A percentile compares a stretch with the other conserved stretches of the same genome.
Conservation (phyloP, 2,329 filamentous ascomycete species). For the Parafenestella ontariensis region DNA sequence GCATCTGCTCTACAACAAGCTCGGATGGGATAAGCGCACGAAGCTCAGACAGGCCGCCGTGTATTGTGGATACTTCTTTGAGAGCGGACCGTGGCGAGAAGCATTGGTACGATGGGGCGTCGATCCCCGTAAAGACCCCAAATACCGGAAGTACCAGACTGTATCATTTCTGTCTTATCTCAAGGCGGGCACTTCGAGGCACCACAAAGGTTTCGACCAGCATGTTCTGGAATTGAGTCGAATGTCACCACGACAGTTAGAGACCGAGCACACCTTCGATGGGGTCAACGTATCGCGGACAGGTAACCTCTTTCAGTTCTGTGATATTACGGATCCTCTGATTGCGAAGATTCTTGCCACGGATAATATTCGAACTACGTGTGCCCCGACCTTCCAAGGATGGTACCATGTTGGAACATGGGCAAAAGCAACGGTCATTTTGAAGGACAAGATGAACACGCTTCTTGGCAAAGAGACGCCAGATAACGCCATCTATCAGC, state of each 20-base stretch:
- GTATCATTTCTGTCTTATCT: slow-evolving; percentile 56
- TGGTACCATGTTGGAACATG: slow-evolving; percentile 86
- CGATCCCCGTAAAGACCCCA: slow-evolving; percentile 79
- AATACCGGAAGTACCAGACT: slow-evolving; percentile 85
- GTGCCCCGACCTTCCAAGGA: slow-evolving; percentile 65
- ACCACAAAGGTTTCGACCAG: slow-evolving; percentile 33
- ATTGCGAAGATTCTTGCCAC: slow-evolving; percentile 71
- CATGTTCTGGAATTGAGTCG: slow-evolving; percentile 33
- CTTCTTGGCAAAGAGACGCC: slow-evolving; percentile 47
- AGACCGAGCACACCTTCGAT: slow-evolving; percentile 75
- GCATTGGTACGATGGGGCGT: slow-evolving; percentile 84
- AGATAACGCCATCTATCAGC: slow-evolving; percentile 39
- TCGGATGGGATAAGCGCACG: slow-evolving; percentile 62
- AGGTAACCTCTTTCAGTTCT: slow-evolving; percentile 92
- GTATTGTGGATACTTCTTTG: slow-evolving; percentile 91
- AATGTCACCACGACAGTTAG: slow-evolving; percentile 32
- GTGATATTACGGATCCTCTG: slow-evolving; percentile 85
- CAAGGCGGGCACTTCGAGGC: slow-evolving; percentile 35
- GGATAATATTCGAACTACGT: slow-evolving; percentile 57
- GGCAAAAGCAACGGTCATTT: slow-evolving; percentile 83
- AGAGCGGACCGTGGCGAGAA: slow-evolving; percentile 90
- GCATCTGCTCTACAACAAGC: slow-evolving; percentile 77
- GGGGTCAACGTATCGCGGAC: slow-evolving; percentile 76
- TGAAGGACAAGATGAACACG: slow-evolving; percentile 78
- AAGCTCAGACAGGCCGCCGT: slow-evolving; percentile 77